These are phyloP conservation scores for Neolentinus lepideus DNA, from an alignment of 1,284 basidiomycete species.

Conservation along the genomic window DNA sequence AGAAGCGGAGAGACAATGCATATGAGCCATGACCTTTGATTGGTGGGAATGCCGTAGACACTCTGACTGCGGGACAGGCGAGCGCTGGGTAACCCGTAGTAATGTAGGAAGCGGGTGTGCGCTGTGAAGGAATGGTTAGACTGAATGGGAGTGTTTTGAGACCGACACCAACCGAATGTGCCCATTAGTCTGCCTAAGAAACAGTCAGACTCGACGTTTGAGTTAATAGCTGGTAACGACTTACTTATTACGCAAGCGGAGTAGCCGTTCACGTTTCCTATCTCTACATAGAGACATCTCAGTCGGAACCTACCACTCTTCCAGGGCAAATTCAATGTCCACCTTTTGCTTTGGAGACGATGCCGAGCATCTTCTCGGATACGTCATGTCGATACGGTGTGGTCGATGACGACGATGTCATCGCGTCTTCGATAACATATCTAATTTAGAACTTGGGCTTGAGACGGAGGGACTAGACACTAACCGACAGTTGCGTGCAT, in stretches of 20 bases:
- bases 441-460: background rate
- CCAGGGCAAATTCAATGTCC: background rate
- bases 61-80: slow-evolving; percentile 13
- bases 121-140: slow-evolving; percentile 4
- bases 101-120: slow-evolving; percentile 12
- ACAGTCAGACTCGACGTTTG: background rate
- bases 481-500: slow-evolving; percentile 9
- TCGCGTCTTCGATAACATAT: slow-evolving; percentile 10
- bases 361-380: slow-evolving; percentile 6
- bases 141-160: background rate
- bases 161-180: slow-evolving; percentile 3
- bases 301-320: background rate
- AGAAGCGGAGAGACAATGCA: slow-evolving; percentile 13
- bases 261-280: slow-evolving; percentile 3
- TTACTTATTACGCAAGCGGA: background rate
- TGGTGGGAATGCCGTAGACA: slow-evolving; percentile 4
- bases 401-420: slow-evolving; percentile 13
- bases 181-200: slow-evolving; percentile 4
- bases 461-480: background rate
- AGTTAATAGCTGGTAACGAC: background rate
- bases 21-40: slow-evolving; percentile 11
- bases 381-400: slow-evolving; percentile 6
- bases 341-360: slow-evolving; percentile 6
- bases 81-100: slow-evolving; percentile 16
- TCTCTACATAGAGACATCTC: background rate